Base-by-base conservation (phyloP, 192 early-diverging fungal genomes). In the Podochytrium sp. region DNA sequence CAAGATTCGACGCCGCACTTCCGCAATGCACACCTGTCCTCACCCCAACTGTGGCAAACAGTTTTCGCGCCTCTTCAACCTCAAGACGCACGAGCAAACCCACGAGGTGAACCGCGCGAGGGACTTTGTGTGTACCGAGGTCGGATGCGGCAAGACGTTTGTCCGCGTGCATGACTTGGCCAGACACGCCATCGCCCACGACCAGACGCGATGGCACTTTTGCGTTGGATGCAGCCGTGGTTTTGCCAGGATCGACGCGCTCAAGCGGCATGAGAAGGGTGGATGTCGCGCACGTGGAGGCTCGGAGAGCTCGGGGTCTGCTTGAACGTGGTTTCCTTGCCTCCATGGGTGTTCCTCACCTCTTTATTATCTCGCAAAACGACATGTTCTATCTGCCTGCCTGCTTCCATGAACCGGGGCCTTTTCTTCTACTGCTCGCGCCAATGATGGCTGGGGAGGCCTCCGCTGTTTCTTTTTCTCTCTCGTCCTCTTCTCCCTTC, bases 101-200 rank as follows among this genome's bases (percentile, higher is more conserved):
- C 90, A 90, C 74, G 80, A 88, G 3, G 76, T 74, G 35, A 66
- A 79, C 47, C 78, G 85, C 42, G 90, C 93, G 1, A 90, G 85
- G 76, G 75, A 77, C 50, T 94, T 92, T 63, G 69, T 81, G 33
- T 61, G 81, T 18, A 18, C 23, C 7, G 69, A 57, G 25, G 29
- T 12, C 25, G 66, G 66, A 20, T 95, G 94, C 74, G 62, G 85
- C 1, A 58, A 85, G 34, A 86, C 90, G 7, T 95, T 94, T 76
- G 82, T 89, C 2, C 84, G 93, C 12, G 91, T 92, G 59, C 93
- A 94, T 74, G 93, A 94, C 83, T 77, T 92, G 29, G 80, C 90
- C 57, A 82, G 93, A 14, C 83, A 84, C 42, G 60, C 51, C 23
- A 34, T 60, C 20, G 29, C 66, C n/a, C 75, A 76, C 59, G 58